Conservation (phyloP, 257 asterid species). For the Plantago major region DNA sequence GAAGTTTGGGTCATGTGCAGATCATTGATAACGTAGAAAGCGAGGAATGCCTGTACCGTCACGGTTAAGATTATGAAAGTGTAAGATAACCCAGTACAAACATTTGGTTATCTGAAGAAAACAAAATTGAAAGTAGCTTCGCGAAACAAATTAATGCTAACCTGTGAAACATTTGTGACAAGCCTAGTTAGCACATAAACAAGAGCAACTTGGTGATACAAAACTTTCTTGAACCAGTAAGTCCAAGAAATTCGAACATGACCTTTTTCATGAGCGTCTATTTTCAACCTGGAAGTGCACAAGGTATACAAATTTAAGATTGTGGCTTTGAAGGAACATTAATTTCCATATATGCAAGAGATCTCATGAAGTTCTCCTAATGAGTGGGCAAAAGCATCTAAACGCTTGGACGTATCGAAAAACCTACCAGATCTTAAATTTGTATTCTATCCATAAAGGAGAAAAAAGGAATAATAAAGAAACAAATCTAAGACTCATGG, state of each 20-base stretch:
- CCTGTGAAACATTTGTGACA: constrained; percentile 89
- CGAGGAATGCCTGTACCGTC: constrained; percentile 64
- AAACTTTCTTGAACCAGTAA: constrained; percentile 67
- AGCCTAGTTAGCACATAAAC: constrained; percentile 85
- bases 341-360: too few relatives aligned
- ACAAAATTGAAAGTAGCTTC: background rate
- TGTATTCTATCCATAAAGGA: constrained; percentile 36
- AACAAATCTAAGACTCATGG: too few relatives aligned
- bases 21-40: constrained; percentile 78
- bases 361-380: too few relatives aligned
- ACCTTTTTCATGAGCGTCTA: constrained; percentile 44
- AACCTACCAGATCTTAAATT: too few relatives aligned
- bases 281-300: constrained; percentile 50
- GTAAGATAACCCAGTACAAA: background rate
- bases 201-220: constrained; percentile 91
- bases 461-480: too few relatives aligned
- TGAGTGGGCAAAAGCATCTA: too few relatives aligned
- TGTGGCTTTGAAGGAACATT: too few relatives aligned
- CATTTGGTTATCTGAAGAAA: background rate
- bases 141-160: constrained; percentile 20
- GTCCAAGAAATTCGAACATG: constrained; percentile 68
- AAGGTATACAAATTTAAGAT: constrained; percentile 3
- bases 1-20: constrained; percentile 76
- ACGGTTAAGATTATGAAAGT: background rate
- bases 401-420: too few relatives aligned